phyloP scores from a whole-genome alignment of 768 basidiomycete species.

The Termitomyces sp. region DNA sequence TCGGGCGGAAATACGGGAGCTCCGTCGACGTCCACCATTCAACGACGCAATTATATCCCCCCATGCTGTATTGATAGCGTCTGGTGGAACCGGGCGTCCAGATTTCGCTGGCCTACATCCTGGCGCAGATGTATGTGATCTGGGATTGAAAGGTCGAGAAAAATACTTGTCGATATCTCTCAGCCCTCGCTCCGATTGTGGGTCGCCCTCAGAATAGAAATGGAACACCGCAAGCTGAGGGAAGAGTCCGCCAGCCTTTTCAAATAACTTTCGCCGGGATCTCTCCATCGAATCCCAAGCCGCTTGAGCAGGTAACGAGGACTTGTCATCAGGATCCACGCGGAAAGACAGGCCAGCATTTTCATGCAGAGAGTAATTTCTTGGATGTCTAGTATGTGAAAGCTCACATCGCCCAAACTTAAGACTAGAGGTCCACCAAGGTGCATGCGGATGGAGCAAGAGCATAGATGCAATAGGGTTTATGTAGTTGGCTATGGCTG shows the following conservation, averaged over 20 bases:
- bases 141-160: background rate
- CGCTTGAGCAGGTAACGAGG: background rate
- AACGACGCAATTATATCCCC: background rate
- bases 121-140: background rate
- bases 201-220: background rate
- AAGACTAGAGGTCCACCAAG: slow-evolving; percentile 7
- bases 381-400: background rate
- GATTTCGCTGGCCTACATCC: background rate
- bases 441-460: slow-evolving; percentile 2
- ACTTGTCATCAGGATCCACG: background rate
- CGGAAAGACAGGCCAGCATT: background rate
- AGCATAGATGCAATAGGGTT: slow-evolving; percentile 5
- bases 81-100: background rate
- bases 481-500: background rate
- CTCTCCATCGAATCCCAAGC: slow-evolving; percentile 6
- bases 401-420: background rate
- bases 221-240: slow-evolving; percentile 6
- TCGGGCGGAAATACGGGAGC: background rate
- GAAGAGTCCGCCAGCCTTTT: background rate
- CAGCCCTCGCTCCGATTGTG: background rate
- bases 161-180: background rate
- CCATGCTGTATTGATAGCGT: background rate
- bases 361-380: slow-evolving; percentile 1
- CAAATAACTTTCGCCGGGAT: background rate
- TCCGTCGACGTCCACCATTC: background rate